Base-by-base conservation (phyloP, 78 protist genomes). In the Dictyostelium purpureum region DNA sequence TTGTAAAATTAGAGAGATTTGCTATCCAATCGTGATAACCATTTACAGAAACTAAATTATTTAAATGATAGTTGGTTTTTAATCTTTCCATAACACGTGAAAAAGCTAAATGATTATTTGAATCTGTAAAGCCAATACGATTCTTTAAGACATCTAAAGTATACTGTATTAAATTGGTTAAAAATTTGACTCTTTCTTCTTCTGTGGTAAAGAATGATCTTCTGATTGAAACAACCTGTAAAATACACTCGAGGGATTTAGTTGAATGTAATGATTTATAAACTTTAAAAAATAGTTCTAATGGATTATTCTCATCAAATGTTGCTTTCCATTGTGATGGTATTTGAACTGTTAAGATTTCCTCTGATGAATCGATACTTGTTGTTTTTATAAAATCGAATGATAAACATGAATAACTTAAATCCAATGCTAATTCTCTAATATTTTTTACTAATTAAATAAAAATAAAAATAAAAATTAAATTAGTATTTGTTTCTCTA, bases 21-120 rank as follows among this genome's bases (percentile, higher is more conserved):
- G 45, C 24, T 56, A 85, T 85, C 92, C 92, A 85, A 9, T 85
- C 92, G 14, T 0, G 2, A 35, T 85, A 85, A 47, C 74, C 61
- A 24, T 5, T 43, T 40, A 73, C 77, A 0, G 82, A 16, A 3
- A 85, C 45, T 49, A 85, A 69, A 42, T 66, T 47, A 56, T 73
- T 70, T 19, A 85, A 54, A 61, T 74, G 75, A 73, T 85, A 85
- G 24, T 85, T 85, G 18, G 92, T 66, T 73, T 85, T 85, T 6
- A 85, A 42, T 42, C 92, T 38, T 38, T 85, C 92, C 6, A 85
- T n/a, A 21, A 85, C 49, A 42, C 92, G 43, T 40, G 81, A 85
- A n/a, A 85, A 85, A 33, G 71, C 73, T 14, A 85, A 51, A 85
- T 85, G 92, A 73, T 85, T 85, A 47, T 73, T 85, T 40, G 63